Evolutionary conservation across 2,329 filamentous ascomycete genomes (phyloP), one percentile per base, ranked within the genome.

Genomic region (Arthrocladium fulminans): DNA sequence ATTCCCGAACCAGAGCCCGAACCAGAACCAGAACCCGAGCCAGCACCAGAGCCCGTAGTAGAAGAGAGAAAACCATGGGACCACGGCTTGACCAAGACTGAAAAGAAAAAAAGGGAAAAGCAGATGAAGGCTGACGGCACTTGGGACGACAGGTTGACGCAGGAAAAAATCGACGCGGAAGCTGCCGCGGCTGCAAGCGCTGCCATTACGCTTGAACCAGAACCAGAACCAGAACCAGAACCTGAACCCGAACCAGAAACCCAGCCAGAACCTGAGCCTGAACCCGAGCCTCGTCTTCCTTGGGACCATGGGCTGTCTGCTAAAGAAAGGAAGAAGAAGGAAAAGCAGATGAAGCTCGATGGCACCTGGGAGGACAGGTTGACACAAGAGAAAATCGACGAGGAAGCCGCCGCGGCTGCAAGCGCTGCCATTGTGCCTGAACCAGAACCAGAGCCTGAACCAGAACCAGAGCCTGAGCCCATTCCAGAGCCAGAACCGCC

Each of bases 111-210:
- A 57, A 69, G 67, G 45, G 66, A 69, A 58, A 73, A 73, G 60
- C 76, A 77, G 61, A 69, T 68, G 49, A 73, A 71, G 53, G 70
- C 69, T 42, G 61, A 41, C 52, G 62, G 52, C 61, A 47, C 41
- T 22, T 46, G 40, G 35, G 40, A 44, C 6, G 22, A 27, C 34
- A 43, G 37, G 20, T 46, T 49, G 12, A 49, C 54, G 5, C 53
- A 56, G 40, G 54, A 56, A 15, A 45, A 49, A 9, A 54, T 51
- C 34, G 38, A 47, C 22, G 44, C 38, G 9, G 34, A 47, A 20
- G 34, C 34, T 47, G 32, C 22, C n/a, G 44, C 32, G 10, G 44
- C 44, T 27, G 27, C 41, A 3, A 19, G 3, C 15, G 24, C 24
- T 15, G 29, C 22, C 15, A 13, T 15, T 7, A 15, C 8, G 17